These are phyloP conservation scores for Theileria equi DNA, from an alignment of 169 alveolate genomes.

Conservation along the genomic window DNA sequence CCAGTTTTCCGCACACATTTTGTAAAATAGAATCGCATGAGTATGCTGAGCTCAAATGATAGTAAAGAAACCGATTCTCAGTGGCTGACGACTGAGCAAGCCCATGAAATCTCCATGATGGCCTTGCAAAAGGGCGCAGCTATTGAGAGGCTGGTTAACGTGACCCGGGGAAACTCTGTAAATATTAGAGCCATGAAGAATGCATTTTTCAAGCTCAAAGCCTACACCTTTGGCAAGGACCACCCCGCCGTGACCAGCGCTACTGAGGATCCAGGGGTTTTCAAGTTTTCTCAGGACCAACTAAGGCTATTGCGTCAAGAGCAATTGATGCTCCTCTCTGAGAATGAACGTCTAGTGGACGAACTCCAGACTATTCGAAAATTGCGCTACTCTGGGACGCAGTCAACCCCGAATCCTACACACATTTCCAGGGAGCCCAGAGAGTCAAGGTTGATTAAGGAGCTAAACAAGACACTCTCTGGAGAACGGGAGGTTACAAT, in stretches of 20 bases:
- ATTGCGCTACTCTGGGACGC: slow-evolving; percentile 16
- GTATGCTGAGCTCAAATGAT: too few relatives aligned
- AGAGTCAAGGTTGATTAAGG: slow-evolving; percentile 48
- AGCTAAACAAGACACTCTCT: slow-evolving; percentile 39
- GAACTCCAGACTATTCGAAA: slow-evolving; percentile 69
- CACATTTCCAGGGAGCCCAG: slow-evolving; percentile 33
- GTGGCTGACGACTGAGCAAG: slow-evolving; percentile 29
- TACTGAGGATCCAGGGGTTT: slow-evolving; percentile 27
- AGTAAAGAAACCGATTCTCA: slow-evolving; percentile 1
- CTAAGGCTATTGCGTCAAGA: slow-evolving; percentile 74
- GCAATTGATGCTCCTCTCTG: slow-evolving; percentile 74
- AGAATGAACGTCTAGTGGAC: slow-evolving; percentile 71
- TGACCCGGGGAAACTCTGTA: slow-evolving; percentile 63
- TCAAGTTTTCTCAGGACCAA: slow-evolving; percentile 69
- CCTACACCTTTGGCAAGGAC: slow-evolving; percentile 60
- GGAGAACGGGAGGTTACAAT: slow-evolving; percentile 45
- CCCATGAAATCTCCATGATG: slow-evolving; percentile 63
- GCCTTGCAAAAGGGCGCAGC: slow-evolving; percentile 76
- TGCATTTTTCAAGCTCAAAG: slow-evolving; percentile 59
- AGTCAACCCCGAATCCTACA: slow-evolving; percentile 18
- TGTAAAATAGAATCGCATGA: not conserved
- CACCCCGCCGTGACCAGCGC: slow-evolving; percentile 49
- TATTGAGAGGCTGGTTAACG: slow-evolving; percentile 53
- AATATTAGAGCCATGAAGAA: slow-evolving; percentile 51
- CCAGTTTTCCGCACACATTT: too few relatives aligned